Conservation (phyloP, 805 yeast species). For the Cyberlindnera veronae region DNA sequence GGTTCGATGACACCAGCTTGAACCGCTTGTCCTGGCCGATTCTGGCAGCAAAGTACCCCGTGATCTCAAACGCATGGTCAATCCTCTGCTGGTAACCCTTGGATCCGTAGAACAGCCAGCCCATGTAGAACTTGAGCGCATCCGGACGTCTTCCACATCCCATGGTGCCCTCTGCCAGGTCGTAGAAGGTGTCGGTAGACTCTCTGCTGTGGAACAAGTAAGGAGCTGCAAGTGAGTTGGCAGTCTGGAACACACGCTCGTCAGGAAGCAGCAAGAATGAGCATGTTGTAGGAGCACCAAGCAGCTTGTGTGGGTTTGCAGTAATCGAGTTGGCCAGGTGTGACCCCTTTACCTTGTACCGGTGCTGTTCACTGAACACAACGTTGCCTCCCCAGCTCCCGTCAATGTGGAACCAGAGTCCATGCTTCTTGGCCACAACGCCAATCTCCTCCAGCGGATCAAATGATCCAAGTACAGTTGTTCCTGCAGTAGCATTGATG, state of each 20-base stretch:
- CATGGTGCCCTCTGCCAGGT: conserved; percentile 87
- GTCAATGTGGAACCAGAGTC: conserved; percentile 80
- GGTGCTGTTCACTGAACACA: conserved; percentile 53
- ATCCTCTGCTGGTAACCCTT: conserved; percentile 62
- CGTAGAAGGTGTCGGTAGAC: conserved; percentile 52
- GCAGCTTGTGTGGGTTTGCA: conserved; percentile 81
- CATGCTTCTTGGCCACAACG: conserved; percentile 46
- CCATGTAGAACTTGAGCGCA: conserved; percentile 69
- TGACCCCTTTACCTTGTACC: conserved; percentile 50
- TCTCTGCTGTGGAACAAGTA: conserved; percentile 66
- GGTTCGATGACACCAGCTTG: conserved; percentile 48
- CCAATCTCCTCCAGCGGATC: conserved; percentile 62
- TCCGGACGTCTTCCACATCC: conserved; percentile 90
- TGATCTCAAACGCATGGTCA: conserved; percentile 68
- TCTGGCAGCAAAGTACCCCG: conserved; percentile 54
- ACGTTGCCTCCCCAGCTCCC: conserved; percentile 93
- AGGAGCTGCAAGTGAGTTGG: conserved; percentile 78
- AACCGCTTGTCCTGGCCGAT: conserved; percentile 42
- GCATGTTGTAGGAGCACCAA: conserved; percentile 79
- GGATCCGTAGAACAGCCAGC: conserved; percentile 78
- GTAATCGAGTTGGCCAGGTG: conserved; percentile 73
- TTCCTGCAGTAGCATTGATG: conserved; percentile 82
- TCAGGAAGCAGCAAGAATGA: conserved; percentile 75
- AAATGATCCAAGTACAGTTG: conserved; percentile 83
- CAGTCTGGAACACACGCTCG: conserved; percentile 57